Conservation (phyloP, 805 yeast species). For the Wickerhamomyces queroliae region DNA sequence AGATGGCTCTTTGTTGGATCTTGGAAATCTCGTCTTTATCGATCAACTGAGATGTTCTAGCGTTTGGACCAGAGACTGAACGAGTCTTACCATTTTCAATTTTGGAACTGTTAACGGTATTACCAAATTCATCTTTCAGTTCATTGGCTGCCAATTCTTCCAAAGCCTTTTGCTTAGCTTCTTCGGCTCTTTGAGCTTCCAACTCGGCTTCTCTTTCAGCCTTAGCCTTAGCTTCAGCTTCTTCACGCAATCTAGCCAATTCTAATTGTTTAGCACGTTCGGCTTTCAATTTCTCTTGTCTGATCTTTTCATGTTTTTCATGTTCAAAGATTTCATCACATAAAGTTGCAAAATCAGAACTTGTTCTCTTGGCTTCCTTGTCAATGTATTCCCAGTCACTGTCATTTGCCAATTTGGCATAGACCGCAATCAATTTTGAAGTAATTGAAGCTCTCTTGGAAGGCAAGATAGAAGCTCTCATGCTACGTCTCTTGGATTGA, state of each 20-base stretch:
- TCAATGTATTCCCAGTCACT: constrained; percentile 66
- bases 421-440: constrained; percentile 61
- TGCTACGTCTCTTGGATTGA: constrained; percentile 19
- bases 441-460: constrained; percentile 68
- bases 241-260: constrained; percentile 22
- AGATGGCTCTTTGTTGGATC: constrained; percentile 30
- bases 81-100: constrained; percentile 20
- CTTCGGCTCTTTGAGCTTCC: constrained; percentile 10
- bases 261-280: constrained; percentile 46
- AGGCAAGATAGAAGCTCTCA: constrained; percentile 33
- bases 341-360: constrained; percentile 70
- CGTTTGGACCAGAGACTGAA: constrained; percentile 33
- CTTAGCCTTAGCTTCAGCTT: constrained; percentile 18
- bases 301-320: constrained; percentile 56
- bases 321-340: constrained; percentile 75
- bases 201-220: constrained; percentile 19
- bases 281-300: constrained; percentile 29
- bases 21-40: constrained; percentile 22
- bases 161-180: constrained; percentile 8
- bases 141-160: constrained; percentile 10
- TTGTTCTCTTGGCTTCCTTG: constrained; percentile 68
- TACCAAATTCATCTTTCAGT: constrained; percentile 14
- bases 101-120: constrained; percentile 8
- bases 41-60: constrained; percentile 15
- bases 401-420: constrained; percentile 59